Conservation (phyloP, 2,329 filamentous ascomycete species). For the Trichoderma sp. region DNA sequence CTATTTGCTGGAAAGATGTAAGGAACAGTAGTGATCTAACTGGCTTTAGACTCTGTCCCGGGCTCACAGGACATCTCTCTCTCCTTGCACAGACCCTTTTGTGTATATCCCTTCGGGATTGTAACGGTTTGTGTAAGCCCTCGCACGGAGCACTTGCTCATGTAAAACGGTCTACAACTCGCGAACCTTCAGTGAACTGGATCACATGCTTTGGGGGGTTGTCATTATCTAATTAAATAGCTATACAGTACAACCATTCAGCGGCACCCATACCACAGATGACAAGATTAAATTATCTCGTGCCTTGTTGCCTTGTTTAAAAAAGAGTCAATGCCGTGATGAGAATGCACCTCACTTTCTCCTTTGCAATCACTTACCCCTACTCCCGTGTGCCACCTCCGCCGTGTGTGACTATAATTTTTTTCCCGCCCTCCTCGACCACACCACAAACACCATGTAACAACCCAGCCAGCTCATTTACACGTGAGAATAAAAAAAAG, state of each 20-base stretch:
- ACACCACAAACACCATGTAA: not conserved
- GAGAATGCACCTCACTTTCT: not conserved
- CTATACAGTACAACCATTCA: no score
- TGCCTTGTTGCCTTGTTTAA: not conserved
- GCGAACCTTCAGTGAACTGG: not conserved
- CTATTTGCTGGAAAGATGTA: not conserved
- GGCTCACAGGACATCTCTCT: constrained; percentile 1
- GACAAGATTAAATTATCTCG: not conserved
- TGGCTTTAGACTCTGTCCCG: constrained; percentile 22
- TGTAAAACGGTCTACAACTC: not conserved
- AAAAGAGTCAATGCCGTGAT: not conserved
- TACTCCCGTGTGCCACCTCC: constrained; percentile 19
- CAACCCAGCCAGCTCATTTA: not conserved
- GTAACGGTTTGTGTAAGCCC: constrained; percentile 3
- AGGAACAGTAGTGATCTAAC: constrained; percentile 11
- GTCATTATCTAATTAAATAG: not conserved
- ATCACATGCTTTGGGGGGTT: not conserved
- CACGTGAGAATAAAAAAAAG: not conserved
- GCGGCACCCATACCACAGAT: not conserved
- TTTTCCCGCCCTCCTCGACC: not conserved
- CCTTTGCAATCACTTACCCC: not conserved
- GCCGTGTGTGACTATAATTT: constrained; percentile 14
- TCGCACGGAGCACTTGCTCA: not conserved
- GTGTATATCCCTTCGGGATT: not conserved
- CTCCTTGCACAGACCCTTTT: constrained; percentile 13